A percentile compares a stretch with the other conserved stretches of the same genome.
Conservation (phyloP, 1,139 yeast genomes). For the Nadsonia commutata region DNA sequence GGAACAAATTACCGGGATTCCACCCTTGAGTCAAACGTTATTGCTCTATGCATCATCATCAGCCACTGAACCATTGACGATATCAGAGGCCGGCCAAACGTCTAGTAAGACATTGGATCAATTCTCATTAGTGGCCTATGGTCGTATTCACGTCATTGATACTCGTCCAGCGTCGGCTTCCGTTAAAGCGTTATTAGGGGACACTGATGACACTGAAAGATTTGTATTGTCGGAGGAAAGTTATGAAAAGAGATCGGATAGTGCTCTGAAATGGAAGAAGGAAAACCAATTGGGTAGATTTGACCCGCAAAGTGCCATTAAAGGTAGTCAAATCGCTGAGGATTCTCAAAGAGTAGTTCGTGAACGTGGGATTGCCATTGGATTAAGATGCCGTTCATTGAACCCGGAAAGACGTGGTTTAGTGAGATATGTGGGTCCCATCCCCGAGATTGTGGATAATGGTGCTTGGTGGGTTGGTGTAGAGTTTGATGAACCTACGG, state of each 20-base stretch:
- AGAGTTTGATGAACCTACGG: conserved; percentile 45
- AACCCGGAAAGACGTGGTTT: conserved; percentile 52
- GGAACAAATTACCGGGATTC: conserved; percentile 68
- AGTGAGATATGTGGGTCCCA: conserved; percentile 51
- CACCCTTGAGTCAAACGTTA: conserved; percentile 43
- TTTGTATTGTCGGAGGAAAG: conserved; percentile 52
- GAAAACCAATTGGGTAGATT: conserved; percentile 56
- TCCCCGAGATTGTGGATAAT: conserved; percentile 37
- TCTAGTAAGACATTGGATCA: conserved; percentile 13
- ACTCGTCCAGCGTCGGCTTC: conserved; percentile 24
- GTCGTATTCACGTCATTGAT: conserved; percentile 24
- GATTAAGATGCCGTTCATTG: conserved; percentile 25
- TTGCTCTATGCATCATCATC: conserved; percentile 33
- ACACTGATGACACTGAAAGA: conserved; percentile 13
- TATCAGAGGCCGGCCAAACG: conserved; percentile 11
- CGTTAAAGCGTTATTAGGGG: conserved; percentile 12
- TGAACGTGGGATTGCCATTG: conserved; percentile 23
- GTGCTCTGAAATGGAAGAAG: conserved; percentile 68
- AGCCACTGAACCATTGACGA: conserved; percentile 23
- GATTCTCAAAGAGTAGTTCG: conserved; percentile 19
- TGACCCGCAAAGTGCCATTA: conserved; percentile 34
- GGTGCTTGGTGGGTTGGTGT: conserved; percentile 59
- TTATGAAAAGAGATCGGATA: conserved; percentile 43
- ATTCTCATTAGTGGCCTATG: conserved; percentile 16
- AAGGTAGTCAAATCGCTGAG: conserved; percentile 17